A percentile compares a stretch with the other conserved stretches of the same genome.
These are phyloP conservation scores for Cyphellophora attinorum DNA, from an alignment of 2,329 filamentous ascomycete species.

Conservation along the genomic window DNA sequence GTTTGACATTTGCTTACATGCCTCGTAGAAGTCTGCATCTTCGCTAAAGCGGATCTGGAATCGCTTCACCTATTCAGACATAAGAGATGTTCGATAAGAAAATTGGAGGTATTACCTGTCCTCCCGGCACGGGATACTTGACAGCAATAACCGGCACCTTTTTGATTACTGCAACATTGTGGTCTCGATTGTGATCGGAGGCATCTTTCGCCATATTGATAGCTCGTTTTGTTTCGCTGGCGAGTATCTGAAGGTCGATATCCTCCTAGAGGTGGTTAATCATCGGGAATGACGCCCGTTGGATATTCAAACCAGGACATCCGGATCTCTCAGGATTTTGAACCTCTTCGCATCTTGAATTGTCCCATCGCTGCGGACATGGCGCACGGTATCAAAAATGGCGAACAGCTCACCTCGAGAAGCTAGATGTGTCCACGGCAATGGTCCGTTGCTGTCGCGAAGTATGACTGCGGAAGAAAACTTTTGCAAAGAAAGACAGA, in stretches of 20 bases:
- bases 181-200: conserved; percentile 11
- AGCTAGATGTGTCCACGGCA: conserved; percentile 35
- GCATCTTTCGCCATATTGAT: conserved; percentile 8
- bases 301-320: conserved; percentile 27
- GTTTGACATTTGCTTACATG: conserved; percentile 29
- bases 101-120: conserved; percentile 21
- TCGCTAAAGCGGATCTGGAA: conserved; percentile 35
- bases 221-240: conserved; percentile 17
- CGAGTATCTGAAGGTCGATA: conserved; percentile 27
- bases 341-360: conserved; percentile 20
- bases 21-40: conserved; percentile 30
- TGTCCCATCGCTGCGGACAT: conserved; percentile 11
- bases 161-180: conserved; percentile 31
- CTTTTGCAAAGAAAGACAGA: conserved; percentile 25
- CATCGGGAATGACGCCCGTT: no score
- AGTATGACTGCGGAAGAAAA: conserved; percentile 35
- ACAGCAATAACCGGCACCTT: conserved; percentile 36
- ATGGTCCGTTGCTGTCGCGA: conserved; percentile 25
- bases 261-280: conserved; percentile 28
- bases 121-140: conserved; percentile 27
- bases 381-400: conserved; percentile 24
- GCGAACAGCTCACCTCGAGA: conserved; percentile 26
- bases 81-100: no score
- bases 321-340: conserved; percentile 25
- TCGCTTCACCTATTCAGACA: conserved; percentile 30